Conservation (phyloP, 2,329 filamentous ascomycete genomes). For the Apiospora pterosperma region DNA sequence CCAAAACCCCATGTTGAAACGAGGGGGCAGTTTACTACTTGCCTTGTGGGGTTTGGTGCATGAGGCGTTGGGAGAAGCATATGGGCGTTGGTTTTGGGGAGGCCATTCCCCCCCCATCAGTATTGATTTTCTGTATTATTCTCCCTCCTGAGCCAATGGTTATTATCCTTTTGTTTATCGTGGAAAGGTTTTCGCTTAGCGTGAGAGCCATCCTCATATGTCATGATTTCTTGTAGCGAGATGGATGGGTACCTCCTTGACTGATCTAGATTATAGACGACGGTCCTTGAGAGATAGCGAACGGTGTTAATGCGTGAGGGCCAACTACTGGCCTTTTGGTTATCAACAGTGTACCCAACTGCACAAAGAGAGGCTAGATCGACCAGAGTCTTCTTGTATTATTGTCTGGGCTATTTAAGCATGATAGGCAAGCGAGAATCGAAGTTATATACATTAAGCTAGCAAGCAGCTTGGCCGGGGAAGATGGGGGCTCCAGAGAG, state of each 20-base stretch:
- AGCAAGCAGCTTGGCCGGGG: neutral
- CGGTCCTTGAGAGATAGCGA: neutral
- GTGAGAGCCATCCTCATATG: neutral
- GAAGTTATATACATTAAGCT: constrained; percentile 7
- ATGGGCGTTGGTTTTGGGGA: neutral
- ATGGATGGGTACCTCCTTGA: neutral
- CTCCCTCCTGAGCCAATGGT: neutral
- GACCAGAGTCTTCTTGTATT: neutral
- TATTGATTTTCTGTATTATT: neutral
- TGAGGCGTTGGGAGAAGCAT: neutral
- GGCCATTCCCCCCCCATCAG: neutral
- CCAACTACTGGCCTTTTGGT: neutral
- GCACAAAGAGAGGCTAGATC: neutral
- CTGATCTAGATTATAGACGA: neutral
- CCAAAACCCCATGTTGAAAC: neutral
- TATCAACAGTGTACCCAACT: neutral
- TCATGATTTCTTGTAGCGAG: neutral
- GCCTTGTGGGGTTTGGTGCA: neutral
- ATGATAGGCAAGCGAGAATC: neutral
- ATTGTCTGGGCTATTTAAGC: neutral
- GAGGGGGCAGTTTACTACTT: neutral
- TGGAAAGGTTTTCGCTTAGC: neutral
- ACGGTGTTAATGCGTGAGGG: neutral
- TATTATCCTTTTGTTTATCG: neutral
- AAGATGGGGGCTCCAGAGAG: neutral